Base-by-base conservation (phyloP, 2,329 filamentous ascomycete species). In the Fusarium verrucosum region DNA sequence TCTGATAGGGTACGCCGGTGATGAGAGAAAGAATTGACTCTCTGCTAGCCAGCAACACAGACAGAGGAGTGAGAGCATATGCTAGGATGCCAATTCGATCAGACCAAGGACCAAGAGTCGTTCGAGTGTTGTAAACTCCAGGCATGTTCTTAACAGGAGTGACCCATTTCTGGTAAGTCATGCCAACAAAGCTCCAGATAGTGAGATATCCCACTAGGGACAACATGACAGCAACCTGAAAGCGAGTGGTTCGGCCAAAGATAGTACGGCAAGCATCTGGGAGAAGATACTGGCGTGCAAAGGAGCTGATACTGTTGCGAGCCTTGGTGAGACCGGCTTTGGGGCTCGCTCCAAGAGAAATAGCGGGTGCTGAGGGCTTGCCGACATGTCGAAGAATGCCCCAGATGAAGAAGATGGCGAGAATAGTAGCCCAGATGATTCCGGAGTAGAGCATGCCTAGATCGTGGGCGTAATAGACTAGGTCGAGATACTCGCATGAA, bases 1-100 rank as follows among this genome's bases (percentile, higher is more conserved):
- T 86, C 67, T 92, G 90, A 70, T 92, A 92, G 0, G 91, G 89
- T 1, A 93, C 81, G 2, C 91, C 90, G 0, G 90, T 93, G 44
- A 92, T 74, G 14, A 90, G 73, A 1, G 87, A 90, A 5, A 93
- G 82, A 3, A 92, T 78, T 1, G 87, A 90, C 72, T 93, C 90
- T 36, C 90, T 83, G 55, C 81, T 88, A n/a, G 85, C 82, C 13
- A 93, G 81, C 43, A 91, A 76, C 26, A 93, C 77, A 1, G 88
- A 88, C 1, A 93, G 80, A 0, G 90, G 90, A 0, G 90, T 92
- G 10, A 93, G 81, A 1, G 89, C 91, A 68, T 90, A 93, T 2
- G 91, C 90, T 0, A 93, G 75, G 3, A 88, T 82, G 9, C 91
- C 91, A 5, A 92, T 73, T 16, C 91, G 85, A 72, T 93, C 87